A percentile compares a stretch with the other conserved stretches of the same genome.
phyloP scores from a whole-genome alignment of 805 yeast species.

The Saccharomyces paradoxus region DNA sequence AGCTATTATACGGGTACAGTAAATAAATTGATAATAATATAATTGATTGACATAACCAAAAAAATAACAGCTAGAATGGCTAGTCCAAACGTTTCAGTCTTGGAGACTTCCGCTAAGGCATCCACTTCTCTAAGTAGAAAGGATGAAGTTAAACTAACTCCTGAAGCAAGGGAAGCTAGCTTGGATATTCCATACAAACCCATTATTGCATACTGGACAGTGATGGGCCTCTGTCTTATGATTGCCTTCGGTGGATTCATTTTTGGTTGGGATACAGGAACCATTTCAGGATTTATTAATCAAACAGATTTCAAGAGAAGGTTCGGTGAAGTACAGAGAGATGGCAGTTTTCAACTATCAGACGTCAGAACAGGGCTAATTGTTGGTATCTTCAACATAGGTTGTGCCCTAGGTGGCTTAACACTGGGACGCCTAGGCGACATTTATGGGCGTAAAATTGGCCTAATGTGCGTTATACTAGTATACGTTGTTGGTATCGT shows the following conservation, averaged over 20 bases:
- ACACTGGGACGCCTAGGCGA: constrained; percentile 51
- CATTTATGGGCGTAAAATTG: constrained; percentile 49
- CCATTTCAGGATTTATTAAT: constrained; percentile 57
- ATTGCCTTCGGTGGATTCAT: constrained; percentile 33
- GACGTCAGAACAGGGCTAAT: constrained; percentile 47
- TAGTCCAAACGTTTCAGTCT: background rate
- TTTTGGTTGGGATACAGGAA: constrained; percentile 72
- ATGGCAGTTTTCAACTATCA: constrained; percentile 36
- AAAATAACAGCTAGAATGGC: background rate
- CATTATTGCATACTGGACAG: constrained; percentile 21
- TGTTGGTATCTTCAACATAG: constrained; percentile 53
- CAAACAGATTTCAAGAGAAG: constrained; percentile 46
- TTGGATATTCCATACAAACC: constrained; percentile 23
- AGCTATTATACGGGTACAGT: background rate
- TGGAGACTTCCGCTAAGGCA: background rate
- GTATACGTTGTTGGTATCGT: constrained; percentile 55
- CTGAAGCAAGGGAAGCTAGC: background rate
- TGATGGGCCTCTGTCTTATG: constrained; percentile 26
- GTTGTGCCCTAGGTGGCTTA: constrained; percentile 65
- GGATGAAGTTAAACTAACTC: background rate
- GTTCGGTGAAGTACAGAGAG: constrained; percentile 38
- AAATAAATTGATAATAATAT: background rate
- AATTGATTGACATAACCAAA: background rate
- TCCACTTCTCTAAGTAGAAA: background rate
- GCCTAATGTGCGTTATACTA: constrained; percentile 44